A percentile compares a stretch with the other conserved stretches of the same genome.
Conservation (phyloP, 345 rosid genomes). For the Rhizophora mangle region DNA sequence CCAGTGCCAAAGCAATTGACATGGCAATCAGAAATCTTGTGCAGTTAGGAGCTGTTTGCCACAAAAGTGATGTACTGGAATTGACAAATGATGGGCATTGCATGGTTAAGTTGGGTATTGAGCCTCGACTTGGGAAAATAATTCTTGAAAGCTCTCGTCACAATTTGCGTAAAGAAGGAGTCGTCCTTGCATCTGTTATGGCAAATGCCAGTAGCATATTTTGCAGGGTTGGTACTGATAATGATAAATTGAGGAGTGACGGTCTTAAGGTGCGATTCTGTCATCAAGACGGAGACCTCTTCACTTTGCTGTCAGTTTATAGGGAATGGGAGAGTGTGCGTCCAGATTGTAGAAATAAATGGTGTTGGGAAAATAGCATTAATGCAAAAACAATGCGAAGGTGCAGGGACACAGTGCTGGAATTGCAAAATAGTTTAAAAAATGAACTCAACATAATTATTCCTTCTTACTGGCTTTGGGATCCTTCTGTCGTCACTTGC, state of each 20-base stretch:
- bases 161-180: conserved; percentile 71
- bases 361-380: conserved; percentile 94
- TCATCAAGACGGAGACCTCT: conserved; percentile 73
- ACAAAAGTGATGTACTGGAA: conserved; percentile 40
- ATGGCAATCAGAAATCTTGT: conserved; percentile 70
- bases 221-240: conserved; percentile 74
- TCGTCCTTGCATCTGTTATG: conserved; percentile 88
- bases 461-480: conserved; percentile 69
- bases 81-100: conserved; percentile 59
- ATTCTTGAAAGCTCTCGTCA: conserved; percentile 52
- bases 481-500: conserved; percentile 41
- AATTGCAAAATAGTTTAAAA: conserved; percentile 60
- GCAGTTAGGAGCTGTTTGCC: conserved; percentile 68
- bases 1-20: conserved; percentile 59
- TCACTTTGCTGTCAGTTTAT: conserved; percentile 82
- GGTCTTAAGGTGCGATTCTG: conserved; percentile 80
- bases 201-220: conserved; percentile 85
- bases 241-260: conserved; percentile 72
- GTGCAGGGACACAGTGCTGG: conserved; percentile 72
- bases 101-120: conserved; percentile 82
- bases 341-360: conserved; percentile 49
- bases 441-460: conserved; percentile 56
- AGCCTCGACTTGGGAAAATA: conserved; percentile 85
- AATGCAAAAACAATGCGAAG: conserved; percentile 93
- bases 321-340: conserved; percentile 67